A percentile compares a stretch with the other conserved stretches of the same genome.
These are phyloP conservation scores for Trametes villosa DNA, from an alignment of 768 basidiomycete species.

Conservation along the genomic window DNA sequence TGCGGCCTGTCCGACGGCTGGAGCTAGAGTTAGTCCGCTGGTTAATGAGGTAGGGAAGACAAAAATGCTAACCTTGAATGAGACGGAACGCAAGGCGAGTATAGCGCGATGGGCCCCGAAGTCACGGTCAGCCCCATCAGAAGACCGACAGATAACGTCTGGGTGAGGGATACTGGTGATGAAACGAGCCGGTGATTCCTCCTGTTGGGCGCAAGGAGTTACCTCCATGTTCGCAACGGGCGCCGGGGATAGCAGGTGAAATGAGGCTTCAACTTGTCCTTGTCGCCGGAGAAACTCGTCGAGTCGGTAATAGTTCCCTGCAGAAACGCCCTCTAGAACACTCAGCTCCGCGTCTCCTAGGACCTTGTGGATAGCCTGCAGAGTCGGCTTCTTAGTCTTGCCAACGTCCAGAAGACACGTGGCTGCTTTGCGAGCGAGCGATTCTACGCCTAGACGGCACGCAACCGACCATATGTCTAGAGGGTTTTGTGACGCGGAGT, in stretches of 20 bases:
- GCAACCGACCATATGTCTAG: neutral
- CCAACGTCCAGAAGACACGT: neutral
- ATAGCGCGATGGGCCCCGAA: neutral
- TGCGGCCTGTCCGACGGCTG: neutral
- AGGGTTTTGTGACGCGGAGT: neutral
- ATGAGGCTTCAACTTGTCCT: neutral
- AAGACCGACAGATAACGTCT: constrained; percentile 1
- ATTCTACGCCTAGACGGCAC: neutral
- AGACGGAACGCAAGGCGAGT: neutral
- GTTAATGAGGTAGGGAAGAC: too few species aligned
- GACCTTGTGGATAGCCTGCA: neutral
- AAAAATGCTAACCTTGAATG: neutral
- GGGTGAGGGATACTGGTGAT: neutral
- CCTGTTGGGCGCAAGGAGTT: neutral
- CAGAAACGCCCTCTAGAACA: neutral
- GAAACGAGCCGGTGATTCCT: neutral
- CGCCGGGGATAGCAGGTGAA: neutral
- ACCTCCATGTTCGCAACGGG: neutral
- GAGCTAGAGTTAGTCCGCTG: too few species aligned
- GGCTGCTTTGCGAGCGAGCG: neutral
- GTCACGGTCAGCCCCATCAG: neutral
- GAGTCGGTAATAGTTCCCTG: neutral
- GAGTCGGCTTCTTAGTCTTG: neutral
- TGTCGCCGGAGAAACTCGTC: neutral
- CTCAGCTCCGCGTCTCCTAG: neutral